Evolutionary conservation across 352 stramenopile genomes (phyloP).

Genomic region (Phytophthora crassamura): DNA sequence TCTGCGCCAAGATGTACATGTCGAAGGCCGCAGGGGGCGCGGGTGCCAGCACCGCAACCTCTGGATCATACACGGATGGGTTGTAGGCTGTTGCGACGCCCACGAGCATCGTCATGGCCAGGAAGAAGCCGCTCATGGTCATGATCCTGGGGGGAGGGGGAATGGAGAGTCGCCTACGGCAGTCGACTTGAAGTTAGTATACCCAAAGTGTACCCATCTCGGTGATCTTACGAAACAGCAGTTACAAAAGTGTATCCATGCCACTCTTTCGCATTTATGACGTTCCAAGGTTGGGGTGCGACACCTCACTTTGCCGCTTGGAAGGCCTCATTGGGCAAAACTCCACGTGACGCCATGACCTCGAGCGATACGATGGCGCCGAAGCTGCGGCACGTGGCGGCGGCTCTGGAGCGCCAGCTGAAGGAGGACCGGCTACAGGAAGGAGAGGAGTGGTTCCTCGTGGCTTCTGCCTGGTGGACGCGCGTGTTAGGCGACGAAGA

Average conservation of each 20-base stretch:
- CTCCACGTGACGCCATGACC: slow-evolving; percentile 12
- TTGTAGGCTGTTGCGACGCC: not conserved
- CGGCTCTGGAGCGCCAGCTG: slow-evolving; percentile 37
- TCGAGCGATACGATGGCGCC: slow-evolving; percentile 3
- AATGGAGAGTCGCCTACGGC: not conserved
- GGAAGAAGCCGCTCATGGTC: not conserved
- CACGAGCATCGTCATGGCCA: slow-evolving; percentile 10
- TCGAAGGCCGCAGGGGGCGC: slow-evolving; percentile 51
- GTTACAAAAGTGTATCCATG: no score
- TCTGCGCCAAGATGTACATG: slow-evolving; percentile 92
- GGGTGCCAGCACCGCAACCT: slow-evolving; percentile 20
- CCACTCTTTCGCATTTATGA: no score
- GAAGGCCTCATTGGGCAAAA: slow-evolving; percentile 5
- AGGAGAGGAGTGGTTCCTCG: slow-evolving; percentile 72
- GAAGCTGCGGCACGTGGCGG: slow-evolving; percentile 18
- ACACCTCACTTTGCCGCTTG: no score
- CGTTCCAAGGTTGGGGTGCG: no score
- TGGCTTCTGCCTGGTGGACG: slow-evolving; percentile 63
- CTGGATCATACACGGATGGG: slow-evolving; percentile 45
- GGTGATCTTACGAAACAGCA: no score
- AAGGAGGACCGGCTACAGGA: slow-evolving; percentile 47
- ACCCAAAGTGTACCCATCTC: no score
- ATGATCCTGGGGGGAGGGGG: no score
- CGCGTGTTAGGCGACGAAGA: slow-evolving; percentile 37
- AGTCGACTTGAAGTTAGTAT: no score